phyloP scores from a whole-genome alignment of 495 filamentous ascomycete species.

The Talaromyces thailandensis region DNA sequence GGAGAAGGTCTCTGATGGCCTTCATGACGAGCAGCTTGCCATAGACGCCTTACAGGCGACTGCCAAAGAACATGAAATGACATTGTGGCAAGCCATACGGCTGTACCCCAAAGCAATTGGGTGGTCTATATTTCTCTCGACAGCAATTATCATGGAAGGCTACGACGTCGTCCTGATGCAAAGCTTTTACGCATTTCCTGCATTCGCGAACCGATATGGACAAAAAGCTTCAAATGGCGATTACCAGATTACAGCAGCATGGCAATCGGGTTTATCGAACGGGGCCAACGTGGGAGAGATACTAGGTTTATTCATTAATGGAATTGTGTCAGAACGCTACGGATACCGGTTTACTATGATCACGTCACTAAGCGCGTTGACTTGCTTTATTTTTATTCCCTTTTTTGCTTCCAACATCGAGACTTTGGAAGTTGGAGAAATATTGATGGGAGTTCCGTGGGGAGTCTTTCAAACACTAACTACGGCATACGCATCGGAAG shows the following conservation, averaged over 20 bases:
- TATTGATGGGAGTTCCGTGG: conserved; percentile 18
- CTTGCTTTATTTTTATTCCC: conserved; percentile 7
- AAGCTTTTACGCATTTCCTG: conserved; percentile 6
- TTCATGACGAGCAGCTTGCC: not conserved
- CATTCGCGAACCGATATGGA: conserved; percentile 21
- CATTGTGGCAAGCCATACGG: conserved; percentile 5
- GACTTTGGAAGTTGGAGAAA: conserved; percentile 6
- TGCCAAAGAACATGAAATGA: conserved; percentile 1
- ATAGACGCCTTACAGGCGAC: not conserved
- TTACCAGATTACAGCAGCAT: conserved; percentile 52
- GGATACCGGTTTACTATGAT: conserved; percentile 47
- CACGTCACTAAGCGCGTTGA: conserved; percentile 44
- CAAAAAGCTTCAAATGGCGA: conserved; percentile 12
- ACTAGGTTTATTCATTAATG: conserved; percentile 30
- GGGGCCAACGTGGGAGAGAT: conserved; percentile 27
- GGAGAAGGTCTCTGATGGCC: not conserved
- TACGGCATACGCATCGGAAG: conserved; percentile 44
- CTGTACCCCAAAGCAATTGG: conserved; percentile 27
- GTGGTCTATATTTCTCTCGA: conserved; percentile 29
- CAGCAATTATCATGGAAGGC: conserved; percentile 33
- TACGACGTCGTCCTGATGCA: conserved; percentile 30
- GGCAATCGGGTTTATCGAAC: conserved; percentile 61
- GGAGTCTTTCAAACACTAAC: conserved; percentile 44
- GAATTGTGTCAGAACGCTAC: conserved; percentile 31
- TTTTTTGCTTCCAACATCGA: conserved; percentile 18